phyloP scores from a whole-genome alignment of 768 basidiomycete species.

The Boletus huronensis region DNA sequence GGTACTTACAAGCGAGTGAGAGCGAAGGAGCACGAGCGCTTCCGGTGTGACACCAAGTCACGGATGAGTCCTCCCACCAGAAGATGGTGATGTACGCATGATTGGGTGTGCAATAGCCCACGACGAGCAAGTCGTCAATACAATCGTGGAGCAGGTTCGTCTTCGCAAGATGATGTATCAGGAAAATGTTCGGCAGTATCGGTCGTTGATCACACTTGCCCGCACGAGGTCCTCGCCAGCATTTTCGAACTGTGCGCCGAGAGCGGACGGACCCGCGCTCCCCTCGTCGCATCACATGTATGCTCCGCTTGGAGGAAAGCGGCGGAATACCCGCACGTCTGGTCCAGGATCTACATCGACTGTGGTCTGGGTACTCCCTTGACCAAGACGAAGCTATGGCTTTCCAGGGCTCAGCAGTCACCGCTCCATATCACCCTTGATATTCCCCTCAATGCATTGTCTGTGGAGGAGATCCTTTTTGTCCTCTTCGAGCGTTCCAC shows the following conservation, averaged over 20 bases:
- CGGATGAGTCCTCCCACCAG: conserved; percentile 21
- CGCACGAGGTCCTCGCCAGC: conserved; percentile 49
- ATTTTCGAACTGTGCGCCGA: conserved; percentile 52
- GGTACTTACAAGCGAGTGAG: conserved; percentile 19
- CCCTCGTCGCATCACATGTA: conserved; percentile 54
- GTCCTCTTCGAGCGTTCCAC: conserved; percentile 37
- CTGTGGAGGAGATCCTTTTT: conserved; percentile 36
- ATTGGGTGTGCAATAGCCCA: conserved; percentile 22
- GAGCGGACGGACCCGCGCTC: conserved; percentile 52
- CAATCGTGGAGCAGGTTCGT: conserved; percentile 40
- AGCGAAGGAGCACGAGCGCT: background rate
- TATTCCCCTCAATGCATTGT: conserved; percentile 29
- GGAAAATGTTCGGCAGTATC: conserved; percentile 41
- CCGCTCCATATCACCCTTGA: conserved; percentile 46
- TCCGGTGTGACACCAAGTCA: conserved; percentile 18
- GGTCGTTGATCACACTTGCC: conserved; percentile 51
- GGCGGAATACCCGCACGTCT: conserved; percentile 47
- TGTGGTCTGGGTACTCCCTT: conserved; percentile 41
- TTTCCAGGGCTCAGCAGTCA: conserved; percentile 42
- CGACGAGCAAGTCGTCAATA: conserved; percentile 43
- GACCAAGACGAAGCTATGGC: conserved; percentile 47
- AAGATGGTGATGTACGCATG: conserved; percentile 19
- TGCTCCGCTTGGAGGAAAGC: conserved; percentile 59
- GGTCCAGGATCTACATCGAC: conserved; percentile 56
- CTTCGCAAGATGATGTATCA: conserved; percentile 41